phyloP scores from a whole-genome alignment of 164 flowering plant genomes.

The Protea cynaroides region DNA sequence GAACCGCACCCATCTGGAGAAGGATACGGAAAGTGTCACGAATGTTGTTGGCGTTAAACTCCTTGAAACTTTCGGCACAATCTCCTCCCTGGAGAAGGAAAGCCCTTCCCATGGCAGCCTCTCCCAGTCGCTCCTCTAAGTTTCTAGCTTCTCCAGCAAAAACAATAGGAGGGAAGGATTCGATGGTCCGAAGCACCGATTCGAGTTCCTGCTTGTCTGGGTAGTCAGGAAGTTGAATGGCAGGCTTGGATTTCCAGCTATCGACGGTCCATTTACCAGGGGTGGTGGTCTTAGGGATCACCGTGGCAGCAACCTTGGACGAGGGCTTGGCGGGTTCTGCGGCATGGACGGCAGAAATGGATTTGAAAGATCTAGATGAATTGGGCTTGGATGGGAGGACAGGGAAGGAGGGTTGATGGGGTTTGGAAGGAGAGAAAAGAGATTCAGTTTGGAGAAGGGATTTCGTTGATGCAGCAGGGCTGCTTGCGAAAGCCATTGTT shows the following conservation, averaged over 20 bases:
- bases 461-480: neutral
- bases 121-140: slow-evolving; percentile 1
- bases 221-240: neutral
- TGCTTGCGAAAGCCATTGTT: neutral
- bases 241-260: neutral
- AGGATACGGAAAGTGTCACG: neutral
- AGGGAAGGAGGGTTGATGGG: neutral
- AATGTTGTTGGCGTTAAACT: neutral
- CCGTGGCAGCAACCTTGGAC: neutral
- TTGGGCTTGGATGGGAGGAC: neutral
- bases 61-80: slow-evolving; percentile 7
- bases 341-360: neutral
- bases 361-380: neutral
- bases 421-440: neutral
- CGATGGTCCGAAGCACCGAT: neutral
- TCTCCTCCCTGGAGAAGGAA: slow-evolving; percentile 2
- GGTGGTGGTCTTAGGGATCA: neutral
- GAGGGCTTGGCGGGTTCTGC: neutral
- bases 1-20: slow-evolving; percentile 1
- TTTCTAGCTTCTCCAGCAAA: neutral
- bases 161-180: neutral
- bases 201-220: neutral
- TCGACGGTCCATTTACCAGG: neutral
- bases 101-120: slow-evolving; percentile 1
- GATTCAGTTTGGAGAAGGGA: neutral